Conservation (phyloP, 1,284 basidiomycete species). For the Cerioporus squamosus region DNA sequence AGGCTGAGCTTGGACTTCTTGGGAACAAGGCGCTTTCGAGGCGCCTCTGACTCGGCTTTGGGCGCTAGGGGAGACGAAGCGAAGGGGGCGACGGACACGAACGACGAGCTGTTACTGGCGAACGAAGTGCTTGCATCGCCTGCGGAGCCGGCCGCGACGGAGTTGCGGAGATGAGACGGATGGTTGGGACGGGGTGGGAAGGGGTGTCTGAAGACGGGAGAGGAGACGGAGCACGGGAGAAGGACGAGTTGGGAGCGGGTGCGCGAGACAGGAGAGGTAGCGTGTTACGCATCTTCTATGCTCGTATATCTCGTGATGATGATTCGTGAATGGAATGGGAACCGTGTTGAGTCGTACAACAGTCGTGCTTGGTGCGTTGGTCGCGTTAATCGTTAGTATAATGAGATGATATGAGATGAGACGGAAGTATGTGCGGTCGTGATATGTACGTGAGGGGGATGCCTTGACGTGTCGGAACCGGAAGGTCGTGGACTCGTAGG, state of each 20-base stretch:
- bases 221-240: constrained; percentile 35
- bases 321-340: constrained; percentile 18
- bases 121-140: constrained; percentile 34
- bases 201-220: constrained; percentile 36
- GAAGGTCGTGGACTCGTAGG: constrained; percentile 25
- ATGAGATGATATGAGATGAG: constrained; percentile 14
- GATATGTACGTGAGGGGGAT: constrained; percentile 24
- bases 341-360: constrained; percentile 29
- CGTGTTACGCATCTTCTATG: constrained; percentile 39
- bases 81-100: constrained; percentile 35
- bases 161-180: constrained; percentile 69
- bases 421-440: constrained; percentile 24
- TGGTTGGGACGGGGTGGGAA: constrained; percentile 53
- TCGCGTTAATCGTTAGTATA: constrained; percentile 26
- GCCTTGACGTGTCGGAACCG: constrained; percentile 22
- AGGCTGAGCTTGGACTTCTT: constrained; percentile 73
- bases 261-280: constrained; percentile 39
- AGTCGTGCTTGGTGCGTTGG: constrained; percentile 24
- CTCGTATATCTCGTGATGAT: constrained; percentile 21
- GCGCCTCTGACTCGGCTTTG: constrained; percentile 34
- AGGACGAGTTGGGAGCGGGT: constrained; percentile 31
- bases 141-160: constrained; percentile 57
- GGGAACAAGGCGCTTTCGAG: constrained; percentile 65
- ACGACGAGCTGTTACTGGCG: constrained; percentile 34
- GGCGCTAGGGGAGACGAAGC: constrained; percentile 38